Evolutionary conservation across 305 asterid genomes (phyloP).

Genomic region (Fraxinus velutina): DNA sequence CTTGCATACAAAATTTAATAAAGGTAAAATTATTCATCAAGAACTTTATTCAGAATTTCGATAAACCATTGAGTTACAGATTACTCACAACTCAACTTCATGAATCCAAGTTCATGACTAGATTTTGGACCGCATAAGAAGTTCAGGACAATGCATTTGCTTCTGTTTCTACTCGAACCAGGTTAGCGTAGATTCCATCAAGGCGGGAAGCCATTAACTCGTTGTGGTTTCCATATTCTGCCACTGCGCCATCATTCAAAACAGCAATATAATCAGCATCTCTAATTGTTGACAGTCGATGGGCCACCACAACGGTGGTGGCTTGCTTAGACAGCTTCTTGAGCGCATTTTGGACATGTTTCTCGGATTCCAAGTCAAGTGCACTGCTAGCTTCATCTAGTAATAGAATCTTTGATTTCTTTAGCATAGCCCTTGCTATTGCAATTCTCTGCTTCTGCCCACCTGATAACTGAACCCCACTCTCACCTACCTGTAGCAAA

Average conservation of each 20-base stretch:
- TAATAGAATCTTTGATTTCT: slow-evolving; percentile 58
- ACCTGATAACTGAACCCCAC: slow-evolving; percentile 79
- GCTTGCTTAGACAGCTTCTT: slow-evolving; percentile 52
- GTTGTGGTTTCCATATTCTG: slow-evolving; percentile 68
- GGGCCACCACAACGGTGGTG: slow-evolving; percentile 80
- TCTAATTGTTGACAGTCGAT: slow-evolving; percentile 72
- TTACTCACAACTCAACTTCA: background rate
- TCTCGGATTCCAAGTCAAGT: slow-evolving; percentile 75
- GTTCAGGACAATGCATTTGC: slow-evolving; percentile 40
- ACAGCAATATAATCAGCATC: slow-evolving; percentile 66
- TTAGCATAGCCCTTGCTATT: slow-evolving; percentile 71
- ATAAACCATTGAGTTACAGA: background rate
- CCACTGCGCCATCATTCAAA: slow-evolving; percentile 57
- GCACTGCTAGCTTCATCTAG: slow-evolving; percentile 92
- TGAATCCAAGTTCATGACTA: background rate
- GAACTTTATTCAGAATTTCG: background rate
- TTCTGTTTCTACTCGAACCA: slow-evolving; percentile 75
- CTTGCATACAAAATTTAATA: background rate
- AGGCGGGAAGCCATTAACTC: slow-evolving; percentile 47
- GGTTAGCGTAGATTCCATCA: slow-evolving; percentile 55
- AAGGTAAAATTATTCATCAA: background rate
- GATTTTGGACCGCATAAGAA: background rate
- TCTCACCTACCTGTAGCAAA: slow-evolving; percentile 61
- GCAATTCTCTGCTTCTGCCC: slow-evolving; percentile 91
- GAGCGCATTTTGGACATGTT: slow-evolving; percentile 67